Evolutionary conservation across 2,329 filamentous ascomycete genomes (phyloP).

Genomic region (Aspergillus tamarii): DNA sequence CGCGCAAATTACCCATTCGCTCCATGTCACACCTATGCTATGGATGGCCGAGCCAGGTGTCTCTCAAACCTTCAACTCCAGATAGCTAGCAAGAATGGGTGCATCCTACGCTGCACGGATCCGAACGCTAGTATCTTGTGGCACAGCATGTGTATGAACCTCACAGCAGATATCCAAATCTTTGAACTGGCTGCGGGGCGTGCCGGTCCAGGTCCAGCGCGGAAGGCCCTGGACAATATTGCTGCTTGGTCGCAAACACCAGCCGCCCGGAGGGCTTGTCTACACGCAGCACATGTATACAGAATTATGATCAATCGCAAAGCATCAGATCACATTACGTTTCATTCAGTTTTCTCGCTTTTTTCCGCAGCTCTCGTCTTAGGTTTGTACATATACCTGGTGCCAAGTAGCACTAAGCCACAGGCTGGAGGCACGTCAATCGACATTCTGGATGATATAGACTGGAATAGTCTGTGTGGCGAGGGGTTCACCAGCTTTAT

Average conservation of each 20-base stretch:
- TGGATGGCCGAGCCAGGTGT: conserved; percentile 51
- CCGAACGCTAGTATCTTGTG: conserved; percentile 56
- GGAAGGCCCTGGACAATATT: conserved; percentile 55
- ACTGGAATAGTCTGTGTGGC: conserved; percentile 52
- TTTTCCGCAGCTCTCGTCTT: conserved; percentile 57
- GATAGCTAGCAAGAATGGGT: conserved; percentile 41
- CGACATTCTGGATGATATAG: conserved; percentile 53
- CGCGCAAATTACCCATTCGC: conserved; percentile 44
- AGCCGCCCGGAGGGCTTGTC: conserved; percentile 52
- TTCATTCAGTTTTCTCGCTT: conserved; percentile 54
- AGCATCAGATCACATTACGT: conserved; percentile 56
- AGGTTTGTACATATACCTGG: conserved; percentile 57
- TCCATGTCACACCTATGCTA: conserved; percentile 51
- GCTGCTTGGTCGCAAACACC: conserved; percentile 55
- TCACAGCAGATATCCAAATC: conserved; percentile 56
- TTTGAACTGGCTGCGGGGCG: conserved; percentile 58
- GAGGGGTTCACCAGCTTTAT: conserved; percentile 50
- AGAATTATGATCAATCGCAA: conserved; percentile 55
- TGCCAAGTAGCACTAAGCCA: conserved; percentile 31
- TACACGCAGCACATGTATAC: conserved; percentile 58
- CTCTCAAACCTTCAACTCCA: conserved; percentile 39
- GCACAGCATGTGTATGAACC: conserved; percentile 57
- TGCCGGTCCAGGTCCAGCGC: conserved; percentile 50
- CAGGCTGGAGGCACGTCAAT: conserved; percentile 37
- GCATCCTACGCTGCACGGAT: conserved; percentile 48